These are phyloP conservation scores for Penicillium sp. DNA, from an alignment of 2,329 filamentous ascomycete genomes.

Conservation along the genomic window DNA sequence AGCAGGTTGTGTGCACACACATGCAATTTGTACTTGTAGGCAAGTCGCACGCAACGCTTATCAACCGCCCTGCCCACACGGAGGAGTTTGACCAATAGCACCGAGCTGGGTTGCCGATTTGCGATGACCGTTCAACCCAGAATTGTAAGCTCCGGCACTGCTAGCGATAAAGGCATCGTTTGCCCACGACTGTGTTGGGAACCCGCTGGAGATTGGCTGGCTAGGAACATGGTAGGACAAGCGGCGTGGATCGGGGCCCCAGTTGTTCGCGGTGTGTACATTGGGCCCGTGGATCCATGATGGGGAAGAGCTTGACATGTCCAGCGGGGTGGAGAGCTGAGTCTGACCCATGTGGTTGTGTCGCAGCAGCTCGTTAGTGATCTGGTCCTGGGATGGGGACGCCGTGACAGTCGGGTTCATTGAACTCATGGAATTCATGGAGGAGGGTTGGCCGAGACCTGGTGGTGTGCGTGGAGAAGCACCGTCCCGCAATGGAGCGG, in stretches of 20 bases:
- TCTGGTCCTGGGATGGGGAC: conserved; percentile 28
- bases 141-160: conserved; percentile 25
- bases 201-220: conserved; percentile 30
- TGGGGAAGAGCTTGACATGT: conserved; percentile 24
- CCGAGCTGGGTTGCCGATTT: conserved; percentile 38
- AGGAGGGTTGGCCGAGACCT: conserved; percentile 32
- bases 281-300: conserved; percentile 27
- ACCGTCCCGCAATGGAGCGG: conserved; percentile 45
- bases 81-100: conserved; percentile 50
- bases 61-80: conserved; percentile 53
- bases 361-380: conserved; percentile 31
- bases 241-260: conserved; percentile 26
- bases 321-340: conserved; percentile 24
- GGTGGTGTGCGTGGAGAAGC: conserved; percentile 42
- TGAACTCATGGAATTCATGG: conserved; percentile 11
- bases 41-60: conserved; percentile 1
- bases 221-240: conserved; percentile 26
- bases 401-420: conserved; percentile 16
- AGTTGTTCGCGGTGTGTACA: conserved; percentile 21
- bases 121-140: conserved; percentile 28
- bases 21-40: not conserved
- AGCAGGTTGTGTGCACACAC: not conserved
- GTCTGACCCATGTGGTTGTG: conserved; percentile 31
- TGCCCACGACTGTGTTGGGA: conserved; percentile 36
- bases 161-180: conserved; percentile 41